Conservation (phyloP, 208 protist genomes). For the Leishmania guyanensis region DNA sequence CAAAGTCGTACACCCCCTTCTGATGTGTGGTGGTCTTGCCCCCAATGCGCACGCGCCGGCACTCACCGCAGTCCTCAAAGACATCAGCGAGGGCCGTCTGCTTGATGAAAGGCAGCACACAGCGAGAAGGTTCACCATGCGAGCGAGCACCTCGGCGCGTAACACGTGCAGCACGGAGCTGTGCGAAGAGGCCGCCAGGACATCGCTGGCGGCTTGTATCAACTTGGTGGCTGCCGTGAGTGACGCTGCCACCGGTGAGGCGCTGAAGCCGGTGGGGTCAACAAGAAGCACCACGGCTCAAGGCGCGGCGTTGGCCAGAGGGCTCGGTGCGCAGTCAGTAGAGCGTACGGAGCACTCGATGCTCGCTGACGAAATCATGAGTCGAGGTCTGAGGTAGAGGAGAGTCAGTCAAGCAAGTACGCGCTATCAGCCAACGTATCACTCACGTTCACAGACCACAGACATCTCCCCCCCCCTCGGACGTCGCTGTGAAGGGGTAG, state of each 20-base stretch:
- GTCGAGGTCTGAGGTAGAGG: background rate
- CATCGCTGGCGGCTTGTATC: slow-evolving; percentile 1
- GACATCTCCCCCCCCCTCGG: too few relatives aligned
- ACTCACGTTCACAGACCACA: background rate
- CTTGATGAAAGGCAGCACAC: slow-evolving; percentile 48
- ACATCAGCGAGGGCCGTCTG: slow-evolving; percentile 55
- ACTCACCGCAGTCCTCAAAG: slow-evolving; percentile 42
- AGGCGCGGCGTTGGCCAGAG: background rate
- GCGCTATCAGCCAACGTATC: background rate
- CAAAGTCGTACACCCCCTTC: slow-evolving; percentile 71
- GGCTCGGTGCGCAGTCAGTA: background rate
- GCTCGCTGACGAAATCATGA: background rate
- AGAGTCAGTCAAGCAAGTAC: background rate
- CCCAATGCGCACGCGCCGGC: slow-evolving; percentile 52
- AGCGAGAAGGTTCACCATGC: slow-evolving; percentile 58
- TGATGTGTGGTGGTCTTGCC: slow-evolving; percentile 45
- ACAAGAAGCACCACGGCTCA: background rate
- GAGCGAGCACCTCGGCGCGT: slow-evolving; percentile 34
- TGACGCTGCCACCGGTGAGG: background rate
- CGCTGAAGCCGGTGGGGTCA: background rate
- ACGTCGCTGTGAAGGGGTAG: background rate
- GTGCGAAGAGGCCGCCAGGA: slow-evolving; percentile 11
- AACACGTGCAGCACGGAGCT: slow-evolving; percentile 15
- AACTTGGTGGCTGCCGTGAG: slow-evolving; percentile 1
- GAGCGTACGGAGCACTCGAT: background rate